Percentiles rank a stretch among this genome's conserved stretches.
phyloP scores from a whole-genome alignment of 2,329 filamentous ascomycete species.

The Fusarium praegraminearum region DNA sequence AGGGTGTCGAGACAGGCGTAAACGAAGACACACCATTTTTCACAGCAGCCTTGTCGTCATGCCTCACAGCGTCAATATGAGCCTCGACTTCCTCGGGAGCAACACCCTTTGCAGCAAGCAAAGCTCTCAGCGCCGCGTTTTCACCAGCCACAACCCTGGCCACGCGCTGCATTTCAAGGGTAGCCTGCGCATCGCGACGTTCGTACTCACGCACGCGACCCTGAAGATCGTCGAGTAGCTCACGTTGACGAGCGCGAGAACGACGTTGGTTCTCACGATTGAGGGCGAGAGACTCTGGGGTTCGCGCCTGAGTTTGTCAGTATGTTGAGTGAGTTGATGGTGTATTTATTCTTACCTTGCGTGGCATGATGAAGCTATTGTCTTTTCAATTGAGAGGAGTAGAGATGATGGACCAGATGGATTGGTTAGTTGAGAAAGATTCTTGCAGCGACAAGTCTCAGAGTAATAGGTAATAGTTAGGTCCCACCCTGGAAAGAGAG shows the following conservation, averaged over 20 bases:
- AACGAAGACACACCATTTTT: neutral
- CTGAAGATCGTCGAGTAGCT: slow-evolving; percentile 59
- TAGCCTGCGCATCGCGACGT: slow-evolving; percentile 57
- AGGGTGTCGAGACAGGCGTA: slow-evolving; percentile 25
- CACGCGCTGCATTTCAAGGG: slow-evolving; percentile 61
- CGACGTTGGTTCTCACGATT: slow-evolving; percentile 61
- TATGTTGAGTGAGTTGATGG: neutral
- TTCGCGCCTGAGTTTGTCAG: slow-evolving; percentile 35
- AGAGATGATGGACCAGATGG: neutral
- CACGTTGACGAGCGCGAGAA: slow-evolving; percentile 58
- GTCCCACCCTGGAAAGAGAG: slow-evolving; percentile 18
- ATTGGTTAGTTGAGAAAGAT: slow-evolving; percentile 12
- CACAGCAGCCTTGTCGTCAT: neutral
- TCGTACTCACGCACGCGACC: slow-evolving; percentile 57
- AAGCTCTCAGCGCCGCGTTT: slow-evolving; percentile 55
- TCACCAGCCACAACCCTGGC: slow-evolving; percentile 58
- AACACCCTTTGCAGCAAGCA: slow-evolving; percentile 42
- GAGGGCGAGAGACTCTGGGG: slow-evolving; percentile 46
- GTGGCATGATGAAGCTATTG: slow-evolving; percentile 24
- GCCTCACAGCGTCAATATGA: slow-evolving; percentile 27
- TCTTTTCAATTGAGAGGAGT: neutral
- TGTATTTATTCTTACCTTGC: slow-evolving; percentile 18
- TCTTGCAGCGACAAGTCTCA: neutral
- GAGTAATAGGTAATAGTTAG: neutral
- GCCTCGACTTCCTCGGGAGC: slow-evolving; percentile 38